phyloP scores from a whole-genome alignment of 1,284 basidiomycete genomes.

The Macrocystidia cucumis region DNA sequence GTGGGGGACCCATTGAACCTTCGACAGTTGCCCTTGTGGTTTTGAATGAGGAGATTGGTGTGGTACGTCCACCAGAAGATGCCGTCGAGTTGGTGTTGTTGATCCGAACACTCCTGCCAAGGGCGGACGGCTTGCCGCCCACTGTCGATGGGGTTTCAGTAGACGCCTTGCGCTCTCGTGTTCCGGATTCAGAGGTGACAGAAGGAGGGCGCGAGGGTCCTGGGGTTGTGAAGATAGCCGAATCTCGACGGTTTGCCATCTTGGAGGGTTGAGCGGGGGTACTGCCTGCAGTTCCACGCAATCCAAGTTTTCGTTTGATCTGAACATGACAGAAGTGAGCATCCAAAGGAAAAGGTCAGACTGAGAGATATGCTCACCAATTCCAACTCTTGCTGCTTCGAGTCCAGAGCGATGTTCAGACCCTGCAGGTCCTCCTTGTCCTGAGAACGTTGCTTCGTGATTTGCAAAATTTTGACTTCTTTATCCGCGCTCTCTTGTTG shows the following conservation, averaged over 20 bases:
- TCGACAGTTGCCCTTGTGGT: slow-evolving; percentile 13
- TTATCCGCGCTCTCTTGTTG: slow-evolving; percentile 78
- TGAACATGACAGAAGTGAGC: slow-evolving; percentile 19
- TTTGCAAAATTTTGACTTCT: slow-evolving; percentile 73
- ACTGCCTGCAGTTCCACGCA: slow-evolving; percentile 52
- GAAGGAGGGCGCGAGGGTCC: slow-evolving; percentile 47
- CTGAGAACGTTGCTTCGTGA: slow-evolving; percentile 58
- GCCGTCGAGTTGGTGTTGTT: slow-evolving; percentile 22
- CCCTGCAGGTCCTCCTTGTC: slow-evolving; percentile 74
- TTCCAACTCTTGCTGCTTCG: slow-evolving; percentile 87
- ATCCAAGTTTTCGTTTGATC: slow-evolving; percentile 67
- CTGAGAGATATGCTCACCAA: slow-evolving; percentile 43
- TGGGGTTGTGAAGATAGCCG: slow-evolving; percentile 44
- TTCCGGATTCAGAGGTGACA: slow-evolving; percentile 31
- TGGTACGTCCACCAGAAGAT: slow-evolving; percentile 5
- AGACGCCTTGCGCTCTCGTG: slow-evolving; percentile 21
- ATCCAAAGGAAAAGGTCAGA: not conserved
- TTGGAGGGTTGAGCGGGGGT: slow-evolving; percentile 46
- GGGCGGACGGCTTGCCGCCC: slow-evolving; percentile 21
- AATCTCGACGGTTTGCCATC: slow-evolving; percentile 40
- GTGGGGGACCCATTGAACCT: slow-evolving; percentile 45
- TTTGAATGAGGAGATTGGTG: slow-evolving; percentile 12
- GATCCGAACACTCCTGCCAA: slow-evolving; percentile 41
- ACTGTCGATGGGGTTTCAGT: slow-evolving; percentile 17
- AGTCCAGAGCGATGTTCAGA: slow-evolving; percentile 80